phyloP scores from a whole-genome alignment of 179 eudicot species.

The Drosera spatulata region DNA sequence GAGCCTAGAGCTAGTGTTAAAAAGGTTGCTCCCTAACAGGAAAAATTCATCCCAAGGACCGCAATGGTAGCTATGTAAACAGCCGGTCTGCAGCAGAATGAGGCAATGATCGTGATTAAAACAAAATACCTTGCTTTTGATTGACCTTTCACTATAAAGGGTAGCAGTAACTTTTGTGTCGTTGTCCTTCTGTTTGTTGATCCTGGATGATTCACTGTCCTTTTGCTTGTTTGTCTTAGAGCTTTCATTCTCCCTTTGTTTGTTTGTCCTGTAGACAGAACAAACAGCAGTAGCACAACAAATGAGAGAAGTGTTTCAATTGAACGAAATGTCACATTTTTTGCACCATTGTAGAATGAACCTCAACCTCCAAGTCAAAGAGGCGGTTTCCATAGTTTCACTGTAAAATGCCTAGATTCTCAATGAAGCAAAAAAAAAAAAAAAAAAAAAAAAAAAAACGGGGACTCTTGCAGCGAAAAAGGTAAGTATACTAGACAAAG shows the following conservation, averaged over 20 bases:
- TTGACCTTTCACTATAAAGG: conserved; percentile 10
- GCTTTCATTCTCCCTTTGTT: neutral
- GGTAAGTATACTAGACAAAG: neutral
- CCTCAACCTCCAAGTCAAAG: too few species aligned
- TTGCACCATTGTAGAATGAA: too few species aligned
- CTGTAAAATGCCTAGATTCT: too few species aligned
- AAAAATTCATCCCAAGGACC: too few species aligned
- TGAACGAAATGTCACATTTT: too few species aligned
- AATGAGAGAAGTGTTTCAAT: neutral
- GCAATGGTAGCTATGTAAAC: too few species aligned
- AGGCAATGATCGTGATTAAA: neutral
- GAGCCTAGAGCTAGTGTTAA: too few species aligned
- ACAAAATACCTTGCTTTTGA: conserved; percentile 35
- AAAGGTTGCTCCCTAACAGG: too few species aligned
- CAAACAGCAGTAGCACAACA: neutral
- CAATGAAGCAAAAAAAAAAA: too few species aligned
- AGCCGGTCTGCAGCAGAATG: neutral
- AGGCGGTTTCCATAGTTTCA: too few species aligned
- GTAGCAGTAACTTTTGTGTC: conserved; percentile 10
- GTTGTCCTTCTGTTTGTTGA: conserved; percentile 17
- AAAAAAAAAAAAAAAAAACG: too few species aligned
- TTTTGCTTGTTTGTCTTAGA: neutral
- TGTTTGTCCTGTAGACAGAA: neutral
- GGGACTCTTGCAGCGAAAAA: neutral
- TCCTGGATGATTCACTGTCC: conserved; percentile 15